Evolutionary conservation across 202 grass and related monocot species (phyloP), one percentile per base, ranked within the genome.

Genomic region (Brachypodium distachyon): DNA sequence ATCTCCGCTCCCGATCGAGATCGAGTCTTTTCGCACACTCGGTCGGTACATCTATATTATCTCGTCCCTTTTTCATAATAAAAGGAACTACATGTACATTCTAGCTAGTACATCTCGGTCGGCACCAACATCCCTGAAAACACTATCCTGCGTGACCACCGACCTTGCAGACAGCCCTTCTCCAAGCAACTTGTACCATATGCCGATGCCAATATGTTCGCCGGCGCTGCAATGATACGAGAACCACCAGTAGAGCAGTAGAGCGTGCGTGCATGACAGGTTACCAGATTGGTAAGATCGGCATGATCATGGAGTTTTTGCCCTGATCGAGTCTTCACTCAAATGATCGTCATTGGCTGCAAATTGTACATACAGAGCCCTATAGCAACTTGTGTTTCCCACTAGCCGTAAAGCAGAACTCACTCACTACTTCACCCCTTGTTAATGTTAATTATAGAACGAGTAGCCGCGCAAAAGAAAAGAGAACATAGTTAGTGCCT

Each of bases 341-440:
- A 56, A n/a, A n/a, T n/a, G n/a, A 73, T 74, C 46, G 55, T 84
- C 48, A 18, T 56, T 9, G 29, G 7, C 9, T 27, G 28, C 37
- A 77, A 52, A 46, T 77, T 87, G 76, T 74, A 40, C 72, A 61
- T 28, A 62, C 78, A 42, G 57, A 67, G 37, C 42, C 68, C 61
- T 73, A 51, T 70, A 21, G 61, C 80, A 83, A 79, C 80, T 87
- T 87, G 80, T 32, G 33, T 17, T 34, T 38, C 52, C 54, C 69
- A 83, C 74, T 67, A 54, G 48, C 37, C 3, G 40, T 39, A 56
- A 64, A 83, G 33, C 40, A 50, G 59, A 49, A 8, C 38, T 59
- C 40, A 68, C 46, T 8, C 40, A 68, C 28, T 21, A 71, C 41
- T 71, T 60, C 41, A 32, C 26, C 18, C 16, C 29, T 80, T 18